Base-by-base conservation (phyloP, 257 asterid genomes). In the Jaltomata sinuosa region DNA sequence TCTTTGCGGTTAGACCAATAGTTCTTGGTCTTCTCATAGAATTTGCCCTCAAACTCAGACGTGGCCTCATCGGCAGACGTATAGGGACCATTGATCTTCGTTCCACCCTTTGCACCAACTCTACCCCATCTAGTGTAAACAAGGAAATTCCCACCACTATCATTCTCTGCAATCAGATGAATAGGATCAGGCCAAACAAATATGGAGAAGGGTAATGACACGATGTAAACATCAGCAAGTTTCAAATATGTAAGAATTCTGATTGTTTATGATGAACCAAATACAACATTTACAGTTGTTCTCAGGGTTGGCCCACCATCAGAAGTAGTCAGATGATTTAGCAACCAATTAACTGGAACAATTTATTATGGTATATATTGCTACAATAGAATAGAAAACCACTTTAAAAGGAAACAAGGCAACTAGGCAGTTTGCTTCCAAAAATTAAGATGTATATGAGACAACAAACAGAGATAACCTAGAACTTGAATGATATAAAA, bases 71-170 rank as follows among this genome's bases (percentile, higher is more conserved):
- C 64, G 65, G 89, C 91, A 27, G 94, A 91, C 57, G 76, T 83
- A 85, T 85, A 92, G 8, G 97, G 96, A 40, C 95, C 97, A 85
- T 10, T 89, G 84, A 92, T 80, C 80, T 93, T 92, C 65, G 91
- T 88, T 88, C 95, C 98, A 71, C 99, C 99, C 88, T 91, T 92
- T 80, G 90, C 89, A n/a, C 99, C 99, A 88, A 94, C 99, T 91
- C 99, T 93, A 79, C 99, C 99, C 99, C 99, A 96, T 92, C 97
- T 91, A 71, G 53, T 85, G 87, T 92, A 94, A 74, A 94, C 92
- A 90, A 93, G 91, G 91, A 86, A 94, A 85, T 87, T 92, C 79
- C 94, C 92, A 27, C 97, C 94, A 64, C 79, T 97, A 84, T 96
- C 98, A 38, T 94, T 93, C 87, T 96, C 99, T 96, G 94, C 92